Base-by-base conservation (phyloP, 257 asterid genomes). In the Avicennia marina region DNA sequence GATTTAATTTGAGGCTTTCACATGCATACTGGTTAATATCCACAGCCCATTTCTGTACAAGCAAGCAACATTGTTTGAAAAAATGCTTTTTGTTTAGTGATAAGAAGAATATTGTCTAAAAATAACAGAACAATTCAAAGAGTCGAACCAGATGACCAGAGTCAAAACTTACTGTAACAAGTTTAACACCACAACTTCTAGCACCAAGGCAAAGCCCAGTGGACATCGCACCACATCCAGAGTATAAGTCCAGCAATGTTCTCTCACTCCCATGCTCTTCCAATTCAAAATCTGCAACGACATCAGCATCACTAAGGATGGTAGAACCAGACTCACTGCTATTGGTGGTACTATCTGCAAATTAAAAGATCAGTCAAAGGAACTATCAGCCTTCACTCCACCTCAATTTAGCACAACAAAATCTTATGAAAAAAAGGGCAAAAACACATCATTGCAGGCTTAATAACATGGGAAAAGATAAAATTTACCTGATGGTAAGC, bases 221-320 rank as follows among this genome's bases (percentile, higher is more conserved):
- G 2, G 95, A 85, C 98, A 91, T 91, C 16, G 83, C 98, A n/a
- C 98, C 98, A 75, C 98, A 91, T 13, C 98, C 96, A 4, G 96
- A 70, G 42, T 88, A 91, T 41, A 91, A 33, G 62, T 90, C 98
- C 58, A 90, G 26, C 4, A 90, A 46, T 4, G 65, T 72, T 70
- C 44, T 77, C 75, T 87, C 95, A 10, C 32, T 16, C 2, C 38
- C 40, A 6, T 42, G 56, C 7, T 57, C 72, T 12, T 58, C 57
- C 1, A 15, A 48, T 40, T 63, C 68, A 15, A 38, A 26, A n/a
- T 48, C 55, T 27, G 53, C 74, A 34, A 20, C 34, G 40, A 5
- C 65, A 60, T 76, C 89, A 38, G 32, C 56, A 15, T 78, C 96
- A 31, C 74, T 79, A 2, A 89, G 85, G 17, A 79, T 73, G 21